These are phyloP conservation scores for Hypoxylon sp. DNA, from an alignment of 2,329 filamentous ascomycete species.

Conservation along the genomic window DNA sequence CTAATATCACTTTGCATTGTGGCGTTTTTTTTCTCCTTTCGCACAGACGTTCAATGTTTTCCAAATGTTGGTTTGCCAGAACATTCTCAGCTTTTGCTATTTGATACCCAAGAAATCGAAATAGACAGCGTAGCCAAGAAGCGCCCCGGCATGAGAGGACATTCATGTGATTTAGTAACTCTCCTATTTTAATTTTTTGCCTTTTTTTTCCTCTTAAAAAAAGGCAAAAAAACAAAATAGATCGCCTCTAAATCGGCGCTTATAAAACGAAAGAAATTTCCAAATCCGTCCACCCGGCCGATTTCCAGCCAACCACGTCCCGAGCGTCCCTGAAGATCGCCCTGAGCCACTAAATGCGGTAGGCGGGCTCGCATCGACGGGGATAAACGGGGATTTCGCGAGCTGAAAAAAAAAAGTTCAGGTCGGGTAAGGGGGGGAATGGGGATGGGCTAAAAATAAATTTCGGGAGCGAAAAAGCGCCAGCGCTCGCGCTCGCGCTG, in stretches of 20 bases:
- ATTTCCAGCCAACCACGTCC: constrained; percentile 38
- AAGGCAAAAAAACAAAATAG: constrained; percentile 2
- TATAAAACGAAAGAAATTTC: constrained; percentile 24
- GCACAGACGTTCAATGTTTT: neutral
- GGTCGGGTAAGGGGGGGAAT: neutral
- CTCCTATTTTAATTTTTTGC: neutral
- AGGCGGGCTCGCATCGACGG: neutral
- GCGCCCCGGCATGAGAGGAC: constrained; percentile 30
- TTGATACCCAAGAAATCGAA: neutral
- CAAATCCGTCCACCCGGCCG: constrained; percentile 33
- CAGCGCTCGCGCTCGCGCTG: neutral
- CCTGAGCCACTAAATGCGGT: constrained; percentile 16
- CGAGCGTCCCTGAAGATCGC: constrained; percentile 42
- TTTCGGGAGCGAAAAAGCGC: neutral
- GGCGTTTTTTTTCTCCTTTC: constrained; percentile 1
- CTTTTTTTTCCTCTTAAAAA: neutral
- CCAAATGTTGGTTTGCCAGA: neutral
- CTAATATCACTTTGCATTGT: constrained; percentile 12
- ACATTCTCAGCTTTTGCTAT: constrained; percentile 6
- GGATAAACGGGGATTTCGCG: constrained; percentile 3
- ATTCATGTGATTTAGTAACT: constrained; percentile 35
- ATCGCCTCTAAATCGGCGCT: constrained; percentile 1
- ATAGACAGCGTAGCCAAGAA: neutral
- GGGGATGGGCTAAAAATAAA: constrained; percentile 6
- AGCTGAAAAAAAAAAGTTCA: constrained; percentile 18